Percentiles rank a stretch among this genome's conserved stretches.
Conservation (phyloP, 305 asterid species). For the Fraxinus floribunda region DNA sequence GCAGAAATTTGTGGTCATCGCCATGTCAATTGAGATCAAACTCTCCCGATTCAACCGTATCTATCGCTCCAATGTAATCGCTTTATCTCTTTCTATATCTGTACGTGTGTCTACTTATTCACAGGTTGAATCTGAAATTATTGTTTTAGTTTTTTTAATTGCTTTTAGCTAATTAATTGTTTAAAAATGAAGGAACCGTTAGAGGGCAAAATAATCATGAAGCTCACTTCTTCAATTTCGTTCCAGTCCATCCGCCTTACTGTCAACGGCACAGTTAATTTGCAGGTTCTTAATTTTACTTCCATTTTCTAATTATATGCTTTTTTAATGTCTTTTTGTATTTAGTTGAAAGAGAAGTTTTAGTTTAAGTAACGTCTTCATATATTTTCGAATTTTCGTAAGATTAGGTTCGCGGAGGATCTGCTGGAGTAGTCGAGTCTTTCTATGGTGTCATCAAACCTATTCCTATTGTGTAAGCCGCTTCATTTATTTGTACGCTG, state of each 20-base stretch:
- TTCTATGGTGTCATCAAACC: conserved; percentile 83
- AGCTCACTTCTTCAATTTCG: conserved; percentile 54
- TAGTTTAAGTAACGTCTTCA: neutral
- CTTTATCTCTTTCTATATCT: neutral
- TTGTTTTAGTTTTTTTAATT: neutral
- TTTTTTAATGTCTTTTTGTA: neutral
- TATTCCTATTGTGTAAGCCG: conserved; percentile 55
- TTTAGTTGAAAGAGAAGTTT: neutral
- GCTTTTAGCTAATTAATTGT: conserved; percentile 12
- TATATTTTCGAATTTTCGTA: neutral
- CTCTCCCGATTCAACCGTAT: conserved; percentile 69
- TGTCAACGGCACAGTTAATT: conserved; percentile 61
- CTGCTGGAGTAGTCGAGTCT: conserved; percentile 82
- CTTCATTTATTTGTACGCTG: conserved; percentile 5
- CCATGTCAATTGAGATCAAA: conserved; percentile 76
- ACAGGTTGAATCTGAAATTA: neutral
- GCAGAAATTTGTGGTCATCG: conserved; percentile 11
- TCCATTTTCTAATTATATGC: neutral
- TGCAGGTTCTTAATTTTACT: conserved; percentile 49
- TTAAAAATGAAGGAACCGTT: conserved; percentile 48
- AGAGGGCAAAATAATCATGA: conserved; percentile 61
- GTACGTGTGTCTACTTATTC: neutral
- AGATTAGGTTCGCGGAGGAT: conserved; percentile 81
- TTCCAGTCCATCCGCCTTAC: conserved; percentile 73
- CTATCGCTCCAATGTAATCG: conserved; percentile 58